phyloP scores from a whole-genome alignment of 768 basidiomycete species.

The Panellus pusillus region DNA sequence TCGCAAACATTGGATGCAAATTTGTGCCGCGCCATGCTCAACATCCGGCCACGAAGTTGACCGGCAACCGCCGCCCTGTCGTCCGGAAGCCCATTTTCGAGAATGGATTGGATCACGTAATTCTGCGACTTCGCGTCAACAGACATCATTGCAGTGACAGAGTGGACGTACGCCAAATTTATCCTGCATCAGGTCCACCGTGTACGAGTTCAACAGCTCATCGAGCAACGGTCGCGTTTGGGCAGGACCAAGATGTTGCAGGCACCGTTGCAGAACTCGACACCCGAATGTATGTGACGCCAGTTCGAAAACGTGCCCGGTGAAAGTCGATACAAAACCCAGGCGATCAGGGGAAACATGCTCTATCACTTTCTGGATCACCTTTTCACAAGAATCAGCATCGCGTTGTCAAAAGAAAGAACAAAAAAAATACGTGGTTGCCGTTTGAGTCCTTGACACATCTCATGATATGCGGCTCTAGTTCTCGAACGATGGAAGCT shows the following conservation, averaged over 20 bases:
- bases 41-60: slow-evolving; percentile 74
- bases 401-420: background rate
- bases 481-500: slow-evolving; percentile 67
- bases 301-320: slow-evolving; percentile 76
- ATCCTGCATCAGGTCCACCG: slow-evolving; percentile 78
- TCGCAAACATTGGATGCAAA: slow-evolving; percentile 97
- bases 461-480: slow-evolving; percentile 76
- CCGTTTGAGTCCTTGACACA: slow-evolving; percentile 92
- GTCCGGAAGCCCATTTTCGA: slow-evolving; percentile 72
- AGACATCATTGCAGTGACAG: slow-evolving; percentile 15
- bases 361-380: slow-evolving; percentile 87
- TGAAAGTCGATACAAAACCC: slow-evolving; percentile 72
- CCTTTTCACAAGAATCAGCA: slow-evolving; percentile 40
- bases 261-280: slow-evolving; percentile 89
- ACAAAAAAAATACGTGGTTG: slow-evolving; percentile 78
- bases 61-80: slow-evolving; percentile 69
- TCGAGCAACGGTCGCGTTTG: slow-evolving; percentile 73
- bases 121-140: slow-evolving; percentile 49
- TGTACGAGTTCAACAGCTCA: slow-evolving; percentile 69
- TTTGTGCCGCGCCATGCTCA: slow-evolving; percentile 82
- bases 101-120: slow-evolving; percentile 93
- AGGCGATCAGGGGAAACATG: slow-evolving; percentile 75
- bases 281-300: slow-evolving; percentile 92
- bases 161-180: slow-evolving; percentile 77
- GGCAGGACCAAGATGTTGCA: slow-evolving; percentile 77